Base-by-base conservation (phyloP, 345 rosid species). In the Pelargonium nanum region DNA sequence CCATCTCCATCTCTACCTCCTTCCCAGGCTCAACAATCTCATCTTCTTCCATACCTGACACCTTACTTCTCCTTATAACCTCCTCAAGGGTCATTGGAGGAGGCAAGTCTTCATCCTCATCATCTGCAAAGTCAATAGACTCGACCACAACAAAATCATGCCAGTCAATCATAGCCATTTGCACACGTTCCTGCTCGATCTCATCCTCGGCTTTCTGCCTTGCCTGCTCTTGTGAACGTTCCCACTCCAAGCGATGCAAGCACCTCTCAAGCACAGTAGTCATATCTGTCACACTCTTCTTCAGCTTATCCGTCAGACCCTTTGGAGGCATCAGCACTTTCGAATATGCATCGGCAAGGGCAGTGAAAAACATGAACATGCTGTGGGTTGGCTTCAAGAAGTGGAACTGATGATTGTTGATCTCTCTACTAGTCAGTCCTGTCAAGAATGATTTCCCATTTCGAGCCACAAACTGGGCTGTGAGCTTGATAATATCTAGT, bases 1-100 rank as follows among this genome's bases (percentile, higher is more conserved):
- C 97, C 97, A 89, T 89, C 61, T 89, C 97, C 95, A 89, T 89
- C 66, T 89, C 96, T 15, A 86, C 81, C 78, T 89, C 96, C 74
- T 78, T 89, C 60, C 86, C 94, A 80, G 91, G 85, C 77, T 89
- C 96, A 55, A 78, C 67, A 51, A 75, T 62, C 48, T 84, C 89
- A 70, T 84, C 95, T 60, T 86, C 94, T 32, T 80, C 88, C 80
- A 66, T 64, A 19, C 77, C 65, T 22, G 97, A 72, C 60, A 74
- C 55, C 85, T 89, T 87, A 79, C 97, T 89, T 60, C 97, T 85
- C 68, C 86, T 77, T 53, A 85, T 75, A 59, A 85, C 91, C 74
- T 85, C 97, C 53, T 87, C 97, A 67, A 85, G 81, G 56, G 97
- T 87, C 97, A 87, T 81, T 25, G 95, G 95, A 17, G 83, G 86